phyloP scores from a whole-genome alignment of 163 green algal species.

The Trebouxiophyceae sp. region DNA sequence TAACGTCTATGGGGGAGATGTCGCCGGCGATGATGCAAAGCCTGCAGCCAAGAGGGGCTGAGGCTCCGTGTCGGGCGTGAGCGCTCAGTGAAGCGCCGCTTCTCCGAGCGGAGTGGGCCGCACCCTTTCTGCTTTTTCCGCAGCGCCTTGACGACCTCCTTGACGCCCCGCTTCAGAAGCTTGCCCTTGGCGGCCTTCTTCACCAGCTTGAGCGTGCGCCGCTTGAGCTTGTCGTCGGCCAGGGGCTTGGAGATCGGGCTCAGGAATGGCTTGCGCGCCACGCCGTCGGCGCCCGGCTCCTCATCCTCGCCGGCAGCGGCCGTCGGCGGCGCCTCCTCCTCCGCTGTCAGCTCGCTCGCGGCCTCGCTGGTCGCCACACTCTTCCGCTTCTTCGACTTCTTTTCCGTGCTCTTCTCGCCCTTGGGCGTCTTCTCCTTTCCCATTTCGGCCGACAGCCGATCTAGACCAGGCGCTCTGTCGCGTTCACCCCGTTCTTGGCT shows the following conservation, averaged over 20 bases:
- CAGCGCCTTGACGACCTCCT: slow-evolving; percentile 97
- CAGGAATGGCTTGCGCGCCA: slow-evolving; percentile 14
- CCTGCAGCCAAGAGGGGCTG: slow-evolving; percentile 53
- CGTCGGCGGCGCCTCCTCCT: neutral
- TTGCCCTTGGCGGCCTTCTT: slow-evolving; percentile 96
- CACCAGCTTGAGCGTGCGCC: slow-evolving; percentile 93
- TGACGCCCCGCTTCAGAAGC: slow-evolving; percentile 92
- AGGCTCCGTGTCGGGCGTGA: no score
- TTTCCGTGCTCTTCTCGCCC: slow-evolving; percentile 15
- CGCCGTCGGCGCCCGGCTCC: neutral
- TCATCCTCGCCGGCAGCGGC: neutral
- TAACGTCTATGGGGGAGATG: slow-evolving; percentile 97
- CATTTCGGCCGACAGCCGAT: slow-evolving; percentile 10
- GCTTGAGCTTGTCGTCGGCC: slow-evolving; percentile 83
- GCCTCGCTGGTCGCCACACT: slow-evolving; percentile 12
- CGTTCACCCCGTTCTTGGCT: no score
- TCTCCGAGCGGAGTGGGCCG: no score
- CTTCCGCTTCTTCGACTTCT: slow-evolving; percentile 27
- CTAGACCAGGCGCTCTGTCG: no score
- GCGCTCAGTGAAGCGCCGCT: no score
- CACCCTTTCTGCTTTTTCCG: slow-evolving; percentile 89
- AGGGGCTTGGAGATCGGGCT: slow-evolving; percentile 82
- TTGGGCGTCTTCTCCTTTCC: slow-evolving; percentile 10
- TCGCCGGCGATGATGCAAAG: slow-evolving; percentile 93
- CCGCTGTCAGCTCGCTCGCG: no score